Conservation (phyloP, 805 yeast species). For the Ogataea trehaloabstinens region DNA sequence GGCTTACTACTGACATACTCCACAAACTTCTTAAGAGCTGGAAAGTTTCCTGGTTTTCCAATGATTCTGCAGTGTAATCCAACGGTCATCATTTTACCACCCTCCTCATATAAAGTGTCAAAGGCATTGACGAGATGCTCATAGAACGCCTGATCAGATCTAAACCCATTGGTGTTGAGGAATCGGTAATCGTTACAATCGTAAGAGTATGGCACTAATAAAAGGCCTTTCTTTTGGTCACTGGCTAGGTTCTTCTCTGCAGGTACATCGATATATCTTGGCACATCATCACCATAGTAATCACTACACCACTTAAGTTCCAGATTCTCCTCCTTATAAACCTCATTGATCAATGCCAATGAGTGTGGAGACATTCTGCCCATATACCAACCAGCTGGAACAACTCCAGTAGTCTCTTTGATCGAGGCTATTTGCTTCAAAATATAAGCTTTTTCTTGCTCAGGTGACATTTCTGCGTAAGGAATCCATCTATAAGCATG, state of each 20-base stretch:
- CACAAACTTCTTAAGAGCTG: conserved; percentile 35
- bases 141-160: conserved; percentile 26
- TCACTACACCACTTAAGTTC: conserved; percentile 36
- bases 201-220: conserved; percentile 28
- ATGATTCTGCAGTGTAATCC: conserved; percentile 37
- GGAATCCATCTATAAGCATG: conserved; percentile 40
- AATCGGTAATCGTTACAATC: conserved; percentile 29
- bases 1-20: conserved; percentile 32
- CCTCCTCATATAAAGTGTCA: conserved; percentile 37
- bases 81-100: conserved; percentile 38
- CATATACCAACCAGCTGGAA: conserved; percentile 37
- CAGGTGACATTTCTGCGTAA: conserved; percentile 30
- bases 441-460: conserved; percentile 34
- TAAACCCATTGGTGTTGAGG: conserved; percentile 25
- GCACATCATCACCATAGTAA: conserved; percentile 37
- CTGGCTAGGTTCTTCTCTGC: conserved; percentile 18
- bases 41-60: conserved; percentile 37
- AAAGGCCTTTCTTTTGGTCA: conserved; percentile 24
- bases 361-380: conserved; percentile 36
- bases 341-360: conserved; percentile 33
- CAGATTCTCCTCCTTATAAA: conserved; percentile 32
- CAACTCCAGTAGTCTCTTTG: conserved; percentile 31
- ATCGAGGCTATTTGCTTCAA: conserved; percentile 29
- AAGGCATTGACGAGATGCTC: conserved; percentile 36
- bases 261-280: conserved; percentile 35